A percentile compares a stretch with the other conserved stretches of the same genome.
Evolutionary conservation across 169 alveolate genomes (phyloP).

Genomic region (Eimeria praecox): DNA sequence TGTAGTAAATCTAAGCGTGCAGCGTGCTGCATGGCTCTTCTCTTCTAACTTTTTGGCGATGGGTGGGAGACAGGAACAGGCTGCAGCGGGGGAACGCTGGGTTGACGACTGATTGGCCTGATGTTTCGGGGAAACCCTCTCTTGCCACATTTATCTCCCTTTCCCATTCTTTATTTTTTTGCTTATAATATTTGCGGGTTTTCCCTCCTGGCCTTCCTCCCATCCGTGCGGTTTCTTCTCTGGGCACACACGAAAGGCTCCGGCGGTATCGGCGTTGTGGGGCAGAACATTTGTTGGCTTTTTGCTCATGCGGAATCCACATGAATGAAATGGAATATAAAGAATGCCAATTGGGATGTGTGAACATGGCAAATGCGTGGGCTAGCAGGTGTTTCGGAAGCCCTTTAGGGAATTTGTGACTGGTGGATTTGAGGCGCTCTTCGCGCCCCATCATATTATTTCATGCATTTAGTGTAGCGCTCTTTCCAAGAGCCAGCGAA

Average conservation of each 20-base stretch:
- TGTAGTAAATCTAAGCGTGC: background rate
- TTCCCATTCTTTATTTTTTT: too few species aligned
- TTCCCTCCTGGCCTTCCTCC: too few species aligned
- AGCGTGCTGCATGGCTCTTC: background rate
- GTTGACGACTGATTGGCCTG: too few species aligned
- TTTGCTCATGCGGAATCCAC: background rate
- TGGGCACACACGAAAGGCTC: background rate
- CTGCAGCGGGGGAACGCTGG: background rate
- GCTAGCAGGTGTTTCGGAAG: too few species aligned
- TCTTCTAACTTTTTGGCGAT: too few species aligned
- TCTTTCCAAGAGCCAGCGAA: constrained; percentile 47
- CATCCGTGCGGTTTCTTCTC: background rate
- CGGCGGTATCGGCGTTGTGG: background rate
- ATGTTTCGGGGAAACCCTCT: too few species aligned
- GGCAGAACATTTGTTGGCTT: background rate
- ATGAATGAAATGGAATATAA: background rate
- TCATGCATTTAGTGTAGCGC: background rate
- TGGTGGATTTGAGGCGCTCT: too few species aligned
- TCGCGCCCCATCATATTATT: too few species aligned
- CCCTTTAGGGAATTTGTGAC: too few species aligned
- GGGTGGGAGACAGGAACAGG: background rate
- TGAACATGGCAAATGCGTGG: too few species aligned
- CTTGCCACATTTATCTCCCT: too few species aligned
- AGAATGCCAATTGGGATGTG: background rate
- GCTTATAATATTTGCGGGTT: too few species aligned